Evolutionary conservation across 495 filamentous ascomycete species (phyloP).

Genomic region (Aspergillus carlsbadensis): DNA sequence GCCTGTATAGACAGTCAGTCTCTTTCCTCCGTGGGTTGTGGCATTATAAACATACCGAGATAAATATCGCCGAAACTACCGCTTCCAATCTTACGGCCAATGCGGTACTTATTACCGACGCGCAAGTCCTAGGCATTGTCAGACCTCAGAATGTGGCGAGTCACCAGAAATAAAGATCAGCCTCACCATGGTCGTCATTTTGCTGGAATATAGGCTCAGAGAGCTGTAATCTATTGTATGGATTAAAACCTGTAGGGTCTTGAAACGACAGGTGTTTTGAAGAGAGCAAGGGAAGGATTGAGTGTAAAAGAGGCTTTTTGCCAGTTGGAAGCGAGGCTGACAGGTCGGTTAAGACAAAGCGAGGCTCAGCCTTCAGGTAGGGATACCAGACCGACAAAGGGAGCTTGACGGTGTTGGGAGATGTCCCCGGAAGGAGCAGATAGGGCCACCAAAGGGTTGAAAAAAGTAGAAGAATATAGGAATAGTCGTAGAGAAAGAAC

Average conservation of each 20-base stretch:
- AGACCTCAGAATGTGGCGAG: constrained; percentile 5
- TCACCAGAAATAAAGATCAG: not conserved
- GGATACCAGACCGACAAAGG: constrained; percentile 16
- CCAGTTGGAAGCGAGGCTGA: constrained; percentile 18
- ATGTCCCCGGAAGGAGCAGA: not conserved
- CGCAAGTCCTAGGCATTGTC: constrained; percentile 76
- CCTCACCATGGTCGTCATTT: constrained; percentile 52
- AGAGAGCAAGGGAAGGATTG: constrained; percentile 16
- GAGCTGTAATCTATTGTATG: constrained; percentile 24
- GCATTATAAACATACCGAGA: constrained; percentile 60
- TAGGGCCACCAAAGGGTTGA: not conserved
- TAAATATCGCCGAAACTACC: constrained; percentile 99
- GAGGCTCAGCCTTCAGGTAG: constrained; percentile 16
- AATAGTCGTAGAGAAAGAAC: constrained; percentile 7
- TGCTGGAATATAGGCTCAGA: constrained; percentile 38
- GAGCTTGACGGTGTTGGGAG: constrained; percentile 9
- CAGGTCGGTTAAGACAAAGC: constrained; percentile 1
- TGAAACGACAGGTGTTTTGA: constrained; percentile 17
- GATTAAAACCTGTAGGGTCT: constrained; percentile 1
- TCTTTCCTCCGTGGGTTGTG: not conserved
- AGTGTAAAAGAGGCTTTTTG: constrained; percentile 11
- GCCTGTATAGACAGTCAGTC: constrained; percentile 44
- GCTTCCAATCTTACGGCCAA: constrained; percentile 98
- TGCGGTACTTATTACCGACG: constrained; percentile 99
- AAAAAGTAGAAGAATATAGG: not conserved